Evolutionary conservation across 2,329 filamentous ascomycete genomes (phyloP), one percentile per base, ranked within the genome.

Genomic region (Cordyceps sp.): DNA sequence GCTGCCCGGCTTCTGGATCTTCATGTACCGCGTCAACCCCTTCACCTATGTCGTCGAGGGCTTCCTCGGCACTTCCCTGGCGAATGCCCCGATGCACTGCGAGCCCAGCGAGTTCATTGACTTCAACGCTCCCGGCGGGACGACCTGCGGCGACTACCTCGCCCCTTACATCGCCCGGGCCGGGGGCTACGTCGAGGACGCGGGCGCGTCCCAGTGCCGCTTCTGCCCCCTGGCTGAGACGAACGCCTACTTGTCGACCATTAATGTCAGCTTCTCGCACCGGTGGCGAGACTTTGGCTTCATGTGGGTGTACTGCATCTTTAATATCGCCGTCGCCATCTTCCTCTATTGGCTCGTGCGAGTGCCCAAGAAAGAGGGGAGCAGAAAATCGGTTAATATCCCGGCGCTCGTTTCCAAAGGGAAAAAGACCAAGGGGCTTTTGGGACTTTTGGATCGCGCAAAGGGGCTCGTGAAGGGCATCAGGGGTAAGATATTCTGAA

Each of bases 1-100:
- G 3, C 65, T 88, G 22, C 79, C 81, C 0, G 58, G 69, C 6
- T 85, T 86, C 64, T 88, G 81, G 79, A 74, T 78, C 43, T 84
- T 84, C 61, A 81, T 85, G 75, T 40, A 88, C 54, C 71, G 78
- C 29, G 57, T 85, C 30, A 84, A 77, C 0, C 84, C 85, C 0
- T 80, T 93, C 43, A 86, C 79, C 0, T 93, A 93, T 49, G 59
- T 90, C 13, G 71, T 88, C 18, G 66, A 68, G 9, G 80, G 75
- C 16, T 73, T 93, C 58, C 52, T 88, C 0, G 66, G 75, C 0
- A 69, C 69, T 1, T 81, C 71, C 4, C 58, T 93, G 5, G 78
- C 79, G 26, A 75, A 78, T 43, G 71, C 70, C 0, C 30, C 55
- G 0, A 73, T 88, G 21, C 42, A 49, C 0, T 93, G 85, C 51